Conservation (phyloP, 208 protist genomes). For the Leishmania aethiopica region DNA sequence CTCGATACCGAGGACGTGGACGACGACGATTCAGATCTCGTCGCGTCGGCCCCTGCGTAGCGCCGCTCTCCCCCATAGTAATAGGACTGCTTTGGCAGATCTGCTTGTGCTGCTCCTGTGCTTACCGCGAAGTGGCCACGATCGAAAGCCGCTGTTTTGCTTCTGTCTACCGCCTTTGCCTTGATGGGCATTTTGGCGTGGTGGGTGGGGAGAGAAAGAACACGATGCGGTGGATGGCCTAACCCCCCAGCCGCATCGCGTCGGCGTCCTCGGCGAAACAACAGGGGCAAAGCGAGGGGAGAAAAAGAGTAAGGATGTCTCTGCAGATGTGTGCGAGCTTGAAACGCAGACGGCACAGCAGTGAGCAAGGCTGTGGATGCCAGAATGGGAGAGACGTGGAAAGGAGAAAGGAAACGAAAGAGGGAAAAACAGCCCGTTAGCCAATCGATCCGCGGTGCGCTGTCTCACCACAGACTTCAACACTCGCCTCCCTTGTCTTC, state of each 20-base stretch:
- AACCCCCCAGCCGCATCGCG: not conserved
- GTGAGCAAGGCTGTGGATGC: not conserved
- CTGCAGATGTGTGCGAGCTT: not conserved
- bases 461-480: not conserved
- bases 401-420: not conserved
- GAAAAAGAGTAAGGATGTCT: not conserved
- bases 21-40: slow-evolving; percentile 28
- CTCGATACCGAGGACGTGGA: slow-evolving; percentile 27
- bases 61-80: slow-evolving; percentile 42
- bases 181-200: slow-evolving; percentile 70
- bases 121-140: slow-evolving; percentile 42
- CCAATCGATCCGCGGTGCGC: not conserved
- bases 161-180: slow-evolving; percentile 66
- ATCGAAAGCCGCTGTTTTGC: slow-evolving; percentile 50
- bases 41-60: slow-evolving; percentile 13
- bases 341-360: not conserved
- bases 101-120: not conserved
- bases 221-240: not conserved
- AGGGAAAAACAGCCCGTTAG: not conserved
- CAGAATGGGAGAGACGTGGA: not conserved
- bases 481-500: not conserved
- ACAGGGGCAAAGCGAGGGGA: not conserved
- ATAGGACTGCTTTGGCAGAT: slow-evolving; percentile 37
- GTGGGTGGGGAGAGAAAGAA: not conserved
- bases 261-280: not conserved